phyloP scores from a whole-genome alignment of 2,329 filamentous ascomycete species.

The Lachnellula hyalina region DNA sequence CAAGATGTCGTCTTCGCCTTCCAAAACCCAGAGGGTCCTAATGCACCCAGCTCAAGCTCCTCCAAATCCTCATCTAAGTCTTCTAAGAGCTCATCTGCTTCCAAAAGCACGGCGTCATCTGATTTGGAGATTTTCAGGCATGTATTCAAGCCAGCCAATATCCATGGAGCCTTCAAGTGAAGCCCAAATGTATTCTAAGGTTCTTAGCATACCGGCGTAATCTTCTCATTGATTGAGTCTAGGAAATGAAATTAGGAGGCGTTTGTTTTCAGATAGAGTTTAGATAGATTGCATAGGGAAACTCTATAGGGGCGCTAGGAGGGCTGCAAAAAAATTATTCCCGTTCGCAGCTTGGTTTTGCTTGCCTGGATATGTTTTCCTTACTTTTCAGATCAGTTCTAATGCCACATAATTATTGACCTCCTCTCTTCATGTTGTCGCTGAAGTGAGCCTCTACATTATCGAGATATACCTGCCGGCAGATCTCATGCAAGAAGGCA shows the following conservation, averaged over 20 bases:
- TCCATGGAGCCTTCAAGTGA: constrained; percentile 26
- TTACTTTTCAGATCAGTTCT: neutral
- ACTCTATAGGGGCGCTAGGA: neutral
- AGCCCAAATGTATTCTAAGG: neutral
- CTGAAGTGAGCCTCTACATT: neutral
- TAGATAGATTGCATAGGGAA: neutral
- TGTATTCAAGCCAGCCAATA: constrained; percentile 45
- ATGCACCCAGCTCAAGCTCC: constrained; percentile 38
- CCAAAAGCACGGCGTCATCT: constrained; percentile 29
- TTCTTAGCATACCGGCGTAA: neutral
- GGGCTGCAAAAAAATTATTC: neutral
- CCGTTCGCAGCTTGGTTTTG: neutral
- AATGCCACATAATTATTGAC: neutral
- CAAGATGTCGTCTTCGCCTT: constrained; percentile 59
- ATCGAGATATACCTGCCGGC: neutral
- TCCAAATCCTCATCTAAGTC: constrained; percentile 15
- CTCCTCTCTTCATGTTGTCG: neutral
- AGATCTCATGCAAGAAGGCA: neutral
- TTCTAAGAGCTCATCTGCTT: constrained; percentile 27
- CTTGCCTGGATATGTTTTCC: neutral
- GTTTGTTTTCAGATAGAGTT: neutral
- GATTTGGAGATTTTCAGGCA: constrained; percentile 51
- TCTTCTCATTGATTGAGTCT: neutral
- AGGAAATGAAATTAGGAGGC: neutral
- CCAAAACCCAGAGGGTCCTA: constrained; percentile 48